Conservation (phyloP, 345 rosid species). For the Eucalyptus curtisii region DNA sequence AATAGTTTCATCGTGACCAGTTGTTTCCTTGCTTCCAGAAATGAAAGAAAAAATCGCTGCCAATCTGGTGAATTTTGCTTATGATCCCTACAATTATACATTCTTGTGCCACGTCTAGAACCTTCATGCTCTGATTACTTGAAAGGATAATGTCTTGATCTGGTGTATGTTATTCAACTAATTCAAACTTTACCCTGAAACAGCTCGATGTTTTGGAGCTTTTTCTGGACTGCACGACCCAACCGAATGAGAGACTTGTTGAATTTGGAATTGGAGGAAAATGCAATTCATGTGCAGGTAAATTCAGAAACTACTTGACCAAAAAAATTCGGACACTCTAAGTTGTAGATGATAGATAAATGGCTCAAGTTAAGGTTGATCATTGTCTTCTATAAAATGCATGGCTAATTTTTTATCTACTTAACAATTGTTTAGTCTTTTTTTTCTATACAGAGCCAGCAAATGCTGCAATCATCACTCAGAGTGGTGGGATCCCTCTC, state of each 20-base stretch:
- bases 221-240: constrained; percentile 78
- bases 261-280: constrained; percentile 85
- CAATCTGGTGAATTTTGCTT: constrained; percentile 84
- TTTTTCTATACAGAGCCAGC: constrained; percentile 39
- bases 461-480: constrained; percentile 42
- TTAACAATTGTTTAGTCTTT: not conserved
- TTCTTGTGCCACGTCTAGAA: constrained; percentile 63
- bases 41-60: constrained; percentile 60
- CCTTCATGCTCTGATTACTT: not conserved
- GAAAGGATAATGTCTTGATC: not conserved
- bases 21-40: constrained; percentile 18
- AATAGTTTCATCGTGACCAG: not conserved
- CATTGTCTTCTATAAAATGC: not conserved
- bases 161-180: not conserved
- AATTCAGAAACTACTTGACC: not conserved
- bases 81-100: constrained; percentile 75
- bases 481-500: constrained; percentile 51
- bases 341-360: not conserved
- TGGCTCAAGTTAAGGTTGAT: not conserved
- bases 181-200: not conserved
- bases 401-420: not conserved
- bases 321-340: not conserved
- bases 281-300: constrained; percentile 78
- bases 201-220: constrained; percentile 95
- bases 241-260: constrained; percentile 80